Conservation (phyloP, 179 eudicot genomes). For the Gypsophila paniculata region DNA sequence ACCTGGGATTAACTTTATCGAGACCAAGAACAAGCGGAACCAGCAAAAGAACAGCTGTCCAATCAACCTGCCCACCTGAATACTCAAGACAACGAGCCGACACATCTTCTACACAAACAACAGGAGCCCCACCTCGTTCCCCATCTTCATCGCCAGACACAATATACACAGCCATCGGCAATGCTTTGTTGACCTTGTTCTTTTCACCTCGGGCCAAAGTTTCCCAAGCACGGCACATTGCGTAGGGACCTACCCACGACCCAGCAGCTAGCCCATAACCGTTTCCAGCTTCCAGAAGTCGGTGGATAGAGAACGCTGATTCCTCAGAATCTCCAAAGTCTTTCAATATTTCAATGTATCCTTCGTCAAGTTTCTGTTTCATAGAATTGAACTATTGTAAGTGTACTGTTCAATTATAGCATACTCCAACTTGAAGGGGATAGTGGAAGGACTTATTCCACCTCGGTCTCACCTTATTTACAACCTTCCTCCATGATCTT, state of each 20-base stretch:
- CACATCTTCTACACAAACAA: conserved; percentile 82
- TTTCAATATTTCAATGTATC: conserved; percentile 63
- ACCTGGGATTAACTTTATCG: conserved; percentile 94
- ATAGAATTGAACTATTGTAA: not conserved
- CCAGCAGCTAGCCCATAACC: conserved; percentile 88
- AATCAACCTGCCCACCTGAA: conserved; percentile 52
- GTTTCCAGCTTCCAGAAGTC: conserved; percentile 77
- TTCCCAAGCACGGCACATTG: conserved; percentile 97
- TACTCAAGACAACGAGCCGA: conserved; percentile 52
- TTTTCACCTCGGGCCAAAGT: conserved; percentile 48
- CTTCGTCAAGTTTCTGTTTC: conserved; percentile 64
- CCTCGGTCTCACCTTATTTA: conserved; percentile 47
- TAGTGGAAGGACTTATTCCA: not conserved
- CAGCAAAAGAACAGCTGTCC: conserved; percentile 74
- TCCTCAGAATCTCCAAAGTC: conserved; percentile 77
- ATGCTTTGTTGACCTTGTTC: conserved; percentile 31
- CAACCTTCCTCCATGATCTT: conserved; percentile 78
- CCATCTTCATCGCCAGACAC: conserved; percentile 99
- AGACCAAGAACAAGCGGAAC: conserved; percentile 98
- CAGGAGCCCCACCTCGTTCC: conserved; percentile 98
- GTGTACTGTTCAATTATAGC: conserved; percentile 5
- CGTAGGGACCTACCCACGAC: conserved; percentile 98
- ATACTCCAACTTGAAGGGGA: not conserved
- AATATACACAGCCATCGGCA: conserved; percentile 74
- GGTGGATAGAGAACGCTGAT: conserved; percentile 75